These are phyloP conservation scores for Gelatoporia subvermispora DNA, from an alignment of 768 basidiomycete species.

Conservation along the genomic window DNA sequence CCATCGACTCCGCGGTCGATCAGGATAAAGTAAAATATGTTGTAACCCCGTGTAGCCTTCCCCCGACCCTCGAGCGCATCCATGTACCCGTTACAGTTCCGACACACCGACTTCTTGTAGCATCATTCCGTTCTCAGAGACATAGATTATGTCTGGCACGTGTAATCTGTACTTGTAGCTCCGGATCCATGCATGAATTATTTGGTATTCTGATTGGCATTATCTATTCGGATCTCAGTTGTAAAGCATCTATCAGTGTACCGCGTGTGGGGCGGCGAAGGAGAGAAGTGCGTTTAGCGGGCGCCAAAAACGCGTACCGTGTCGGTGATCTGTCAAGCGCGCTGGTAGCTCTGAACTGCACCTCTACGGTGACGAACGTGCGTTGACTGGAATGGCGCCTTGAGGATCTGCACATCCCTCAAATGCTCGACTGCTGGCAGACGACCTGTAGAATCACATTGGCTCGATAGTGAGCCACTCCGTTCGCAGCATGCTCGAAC, in stretches of 20 bases:
- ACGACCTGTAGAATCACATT: no score
- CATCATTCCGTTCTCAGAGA: neutral
- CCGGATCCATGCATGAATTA: no score
- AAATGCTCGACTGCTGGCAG: no score
- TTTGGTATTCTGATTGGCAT: neutral
- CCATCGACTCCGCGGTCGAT: conserved; percentile 33
- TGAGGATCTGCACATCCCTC: no score
- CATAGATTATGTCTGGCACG: conserved; percentile 5
- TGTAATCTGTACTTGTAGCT: conserved; percentile 11
- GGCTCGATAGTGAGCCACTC: no score
- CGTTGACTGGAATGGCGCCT: neutral
- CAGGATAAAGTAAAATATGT: conserved; percentile 35
- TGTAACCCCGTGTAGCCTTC: conserved; percentile 1
- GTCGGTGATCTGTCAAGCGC: neutral
- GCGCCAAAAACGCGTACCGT: neutral
- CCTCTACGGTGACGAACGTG: conserved; percentile 15
- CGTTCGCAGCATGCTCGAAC: conserved; percentile 9
- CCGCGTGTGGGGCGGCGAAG: neutral
- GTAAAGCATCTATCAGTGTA: neutral
- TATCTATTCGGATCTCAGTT: neutral
- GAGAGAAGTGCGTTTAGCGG: conserved; percentile 1
- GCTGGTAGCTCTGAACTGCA: neutral
- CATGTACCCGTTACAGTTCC: conserved; percentile 2
- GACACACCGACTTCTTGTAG: conserved; percentile 3
- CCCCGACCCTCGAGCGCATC: neutral